Base-by-base conservation (phyloP, 1,284 basidiomycete genomes). In the Gomphus bonarii region DNA sequence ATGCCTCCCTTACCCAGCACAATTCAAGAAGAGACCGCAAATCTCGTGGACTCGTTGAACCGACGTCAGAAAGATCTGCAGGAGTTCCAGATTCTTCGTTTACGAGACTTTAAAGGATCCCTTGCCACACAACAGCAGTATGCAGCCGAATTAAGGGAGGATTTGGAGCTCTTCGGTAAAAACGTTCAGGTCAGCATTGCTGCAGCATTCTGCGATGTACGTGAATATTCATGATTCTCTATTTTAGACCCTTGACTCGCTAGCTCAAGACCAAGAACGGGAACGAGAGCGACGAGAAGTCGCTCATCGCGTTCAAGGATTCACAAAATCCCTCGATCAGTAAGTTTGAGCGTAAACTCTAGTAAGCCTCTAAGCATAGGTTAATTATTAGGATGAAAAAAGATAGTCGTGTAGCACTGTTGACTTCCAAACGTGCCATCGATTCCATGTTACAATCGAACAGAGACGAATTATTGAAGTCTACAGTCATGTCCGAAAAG, bases 141-240 rank as follows among this genome's bases (percentile, higher is more conserved):
- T 54, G 81, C 82, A 0, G 80, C 80, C 2, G 90, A 91, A 66
- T 68, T 93, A 57, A 75, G 87, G 35, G 83, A 85, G 55, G 91
- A 94, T 63, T 70, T 91, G 12, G 83, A 85, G 47, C 65, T 68
- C 0, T 75, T 89, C 33, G 72, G 75, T 3, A 74, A 73, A 46
- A 79, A 84, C 58, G 70, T 93, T 12, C 84, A 92, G 75, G 91
- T 91, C 63, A 61, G n/a, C 11, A 25, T 31, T 25, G 16, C 25
- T n/a, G 31, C 20, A n/a, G 35, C 20, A 20, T 28, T 40, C n/a
- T 12, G 8, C 47, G 33, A 25, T 43, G 42, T 43, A 20, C 20
- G 42, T 43, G n/a, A 20, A 22, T 22, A 43, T 18, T 47, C 3
- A 14, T 22, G 3, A 18, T 43, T 9, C 14, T 22, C 11, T 51